Conservation (phyloP, 192 early-diverging fungal genomes). For the Gamsiella multidivaricata region DNA sequence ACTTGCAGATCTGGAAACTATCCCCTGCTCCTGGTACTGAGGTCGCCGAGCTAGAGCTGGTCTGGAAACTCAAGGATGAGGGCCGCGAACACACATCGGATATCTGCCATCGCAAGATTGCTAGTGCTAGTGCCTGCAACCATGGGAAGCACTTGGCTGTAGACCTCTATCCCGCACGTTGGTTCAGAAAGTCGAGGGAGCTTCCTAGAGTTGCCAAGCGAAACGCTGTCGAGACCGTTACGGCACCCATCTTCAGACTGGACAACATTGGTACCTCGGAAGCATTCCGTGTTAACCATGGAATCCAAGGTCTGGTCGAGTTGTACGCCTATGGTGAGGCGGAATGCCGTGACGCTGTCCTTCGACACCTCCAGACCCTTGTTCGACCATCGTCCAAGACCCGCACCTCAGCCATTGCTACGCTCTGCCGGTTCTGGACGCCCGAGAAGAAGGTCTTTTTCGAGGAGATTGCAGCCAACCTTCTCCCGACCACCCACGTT, state of each 20-base stretch:
- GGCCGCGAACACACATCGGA: slow-evolving; percentile 1
- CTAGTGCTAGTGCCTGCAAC: slow-evolving; percentile 16
- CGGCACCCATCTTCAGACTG: neutral
- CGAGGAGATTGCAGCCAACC: slow-evolving; percentile 2
- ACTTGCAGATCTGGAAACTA: slow-evolving; percentile 15
- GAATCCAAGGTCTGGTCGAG: slow-evolving; percentile 10
- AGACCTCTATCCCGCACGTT: slow-evolving; percentile 8
- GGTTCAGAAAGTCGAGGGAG: slow-evolving; percentile 8
- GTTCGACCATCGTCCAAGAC: slow-evolving; percentile 9
- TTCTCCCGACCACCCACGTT: slow-evolving; percentile 3
- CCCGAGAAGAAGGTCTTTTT: neutral
- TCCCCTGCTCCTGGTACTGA: slow-evolving; percentile 5
- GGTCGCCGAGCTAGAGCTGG: slow-evolving; percentile 3
- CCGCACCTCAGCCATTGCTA: neutral
- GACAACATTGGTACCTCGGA: slow-evolving; percentile 14
- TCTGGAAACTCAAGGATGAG: slow-evolving; percentile 19
- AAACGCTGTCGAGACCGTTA: slow-evolving; percentile 12
- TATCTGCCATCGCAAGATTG: slow-evolving; percentile 19
- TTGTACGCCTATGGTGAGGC: slow-evolving; percentile 8
- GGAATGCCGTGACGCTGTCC: slow-evolving; percentile 1
- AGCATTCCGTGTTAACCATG: slow-evolving; percentile 5
- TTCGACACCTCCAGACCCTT: neutral
- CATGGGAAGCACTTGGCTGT: slow-evolving; percentile 13
- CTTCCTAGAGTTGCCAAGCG: slow-evolving; percentile 1
- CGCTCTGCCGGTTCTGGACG: slow-evolving; percentile 16